Evolutionary conservation across 2,329 filamentous ascomycete species (phyloP), one percentile per base, ranked within the genome.

Genomic region (Aureobasidium subglaciale): DNA sequence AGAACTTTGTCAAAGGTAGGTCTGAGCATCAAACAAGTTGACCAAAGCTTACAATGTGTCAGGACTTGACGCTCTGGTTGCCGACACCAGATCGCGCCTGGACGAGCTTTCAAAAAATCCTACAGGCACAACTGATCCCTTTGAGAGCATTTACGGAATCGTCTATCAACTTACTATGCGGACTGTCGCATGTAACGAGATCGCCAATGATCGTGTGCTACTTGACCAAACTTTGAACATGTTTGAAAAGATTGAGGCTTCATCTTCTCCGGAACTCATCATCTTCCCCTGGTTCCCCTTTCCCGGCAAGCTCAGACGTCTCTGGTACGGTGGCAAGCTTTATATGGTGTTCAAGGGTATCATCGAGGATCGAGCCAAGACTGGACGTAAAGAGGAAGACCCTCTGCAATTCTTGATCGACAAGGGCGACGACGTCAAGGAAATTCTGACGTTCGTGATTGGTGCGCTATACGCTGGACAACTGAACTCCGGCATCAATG

Each of bases 151-250:
- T 43, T 81, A 80, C 62, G 64, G 70, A 5, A 68, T 80, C 55
- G 71, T 83, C 1, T 83, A 78, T 64, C 72, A 76, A 62, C 70
- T 83, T n/a, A 83, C 78, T 4, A 80, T 82, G 69, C 74, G 80
- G 11, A 78, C 74, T 4, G 71, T 83, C 1, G 80, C 77, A 6
- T 73, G 73, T 50, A 69, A 75, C 29, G 80, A 83, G 38, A 74
- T 83, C 24, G 79, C 78, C 13, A 69, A 78, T 2, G 68, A 78
- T 48, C 70, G 71, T 0, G 59, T 59, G 5, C 62, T 78, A 18
- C 61, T 79, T 3, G 65, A 65, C n/a, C 66, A 71, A 34, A 74
- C 73, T 2, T 67, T 82, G 13, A 57, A 64, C 13, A 65, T 73
- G 10, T 82, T 77, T 58, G 73, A 77, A 55, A 64, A 63, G 25